A percentile compares a stretch with the other conserved stretches of the same genome.
These are phyloP conservation scores for Erysimum pusillum DNA, from an alignment of 441 rosid genomes.

Conservation along the genomic window DNA sequence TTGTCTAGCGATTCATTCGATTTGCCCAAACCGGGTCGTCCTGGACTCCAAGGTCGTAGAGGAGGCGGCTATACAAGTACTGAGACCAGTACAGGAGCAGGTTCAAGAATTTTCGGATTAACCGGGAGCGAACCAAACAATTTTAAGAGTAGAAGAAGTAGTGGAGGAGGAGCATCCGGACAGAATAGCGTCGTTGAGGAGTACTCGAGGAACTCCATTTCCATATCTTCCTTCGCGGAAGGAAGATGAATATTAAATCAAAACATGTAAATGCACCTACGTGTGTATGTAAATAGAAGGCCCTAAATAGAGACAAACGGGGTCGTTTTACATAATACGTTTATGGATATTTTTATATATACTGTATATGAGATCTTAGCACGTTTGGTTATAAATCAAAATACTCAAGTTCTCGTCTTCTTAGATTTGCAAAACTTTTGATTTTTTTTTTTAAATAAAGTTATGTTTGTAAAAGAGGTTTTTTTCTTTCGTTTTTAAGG, in stretches of 20 bases:
- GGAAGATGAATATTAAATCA: conserved; percentile 59
- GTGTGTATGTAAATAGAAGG: background rate
- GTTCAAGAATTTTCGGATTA: conserved; percentile 39
- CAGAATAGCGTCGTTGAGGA: conserved; percentile 68
- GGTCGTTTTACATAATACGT: background rate
- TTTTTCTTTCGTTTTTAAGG: background rate
- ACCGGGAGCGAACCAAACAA: conserved; percentile 51
- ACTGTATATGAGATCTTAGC: background rate
- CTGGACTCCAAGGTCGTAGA: conserved; percentile 76
- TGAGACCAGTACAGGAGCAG: conserved; percentile 49
- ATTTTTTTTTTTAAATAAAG: background rate
- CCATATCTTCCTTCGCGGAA: conserved; percentile 81
- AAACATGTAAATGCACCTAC: conserved; percentile 23
- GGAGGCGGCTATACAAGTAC: conserved; percentile 55
- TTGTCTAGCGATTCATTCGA: conserved; percentile 79
- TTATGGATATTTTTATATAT: no score
- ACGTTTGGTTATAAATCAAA: no score
- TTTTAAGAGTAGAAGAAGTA: conserved; percentile 43
- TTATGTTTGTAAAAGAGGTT: background rate
- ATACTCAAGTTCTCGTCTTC: background rate
- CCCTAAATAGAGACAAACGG: conserved; percentile 1
- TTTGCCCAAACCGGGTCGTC: conserved; percentile 75
- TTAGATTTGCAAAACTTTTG: background rate
- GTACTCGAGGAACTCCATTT: conserved; percentile 81
- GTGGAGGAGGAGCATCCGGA: conserved; percentile 47